Base-by-base conservation (phyloP, 495 filamentous ascomycete genomes). In the Xylaria sp. region DNA sequence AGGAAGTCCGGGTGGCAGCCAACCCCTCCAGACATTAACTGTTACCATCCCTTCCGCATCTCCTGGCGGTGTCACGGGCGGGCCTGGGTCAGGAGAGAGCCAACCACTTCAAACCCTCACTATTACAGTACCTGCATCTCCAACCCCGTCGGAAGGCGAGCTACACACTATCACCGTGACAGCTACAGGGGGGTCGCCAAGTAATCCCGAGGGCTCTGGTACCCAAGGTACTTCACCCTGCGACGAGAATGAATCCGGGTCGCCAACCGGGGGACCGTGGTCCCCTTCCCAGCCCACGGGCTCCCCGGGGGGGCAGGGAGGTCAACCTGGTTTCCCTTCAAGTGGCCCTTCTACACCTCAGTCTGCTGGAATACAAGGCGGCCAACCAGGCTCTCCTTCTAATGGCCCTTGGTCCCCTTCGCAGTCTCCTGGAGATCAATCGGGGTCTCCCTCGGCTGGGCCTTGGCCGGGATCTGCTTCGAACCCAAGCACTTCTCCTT, bases 11-110 rank as follows among this genome's bases (percentile, higher is more conserved):
- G 62, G 53, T 52, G 43, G 41, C n/a, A 67, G 14, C 55, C 61
- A 67, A 35, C 44, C 46, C 6, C 74, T 71, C 33, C 61, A 69
- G 44, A 76, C 74, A n/a, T 57, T 76, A 26, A 77, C 68, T 63
- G 43, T 70, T n/a, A 70, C 68, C 46, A 31, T 63, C 14, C 67
- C 67, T 31, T n/a, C 29, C 7, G 58, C 35, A 26, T 37, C 53
- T 21, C 68, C 58, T 14, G 21, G 33, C 21, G 57, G 67, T 33
- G 44, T 3, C 21, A 9, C 15, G 37, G 58, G 44, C 31, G 67
- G 67, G 37, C 24, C 52, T 44, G 67, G 53, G 35, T 50, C 67
- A 24, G 67, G 67, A 61, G 46, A 62, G 3, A 31, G 55, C 29
- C 59, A 62, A 37, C 68, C 68, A 7, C 68, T 70, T 46, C 59